Percentiles rank a stretch among this genome's conserved stretches.
phyloP scores from a whole-genome alignment of 257 asterid species.

The Gentiana dahurica region DNA sequence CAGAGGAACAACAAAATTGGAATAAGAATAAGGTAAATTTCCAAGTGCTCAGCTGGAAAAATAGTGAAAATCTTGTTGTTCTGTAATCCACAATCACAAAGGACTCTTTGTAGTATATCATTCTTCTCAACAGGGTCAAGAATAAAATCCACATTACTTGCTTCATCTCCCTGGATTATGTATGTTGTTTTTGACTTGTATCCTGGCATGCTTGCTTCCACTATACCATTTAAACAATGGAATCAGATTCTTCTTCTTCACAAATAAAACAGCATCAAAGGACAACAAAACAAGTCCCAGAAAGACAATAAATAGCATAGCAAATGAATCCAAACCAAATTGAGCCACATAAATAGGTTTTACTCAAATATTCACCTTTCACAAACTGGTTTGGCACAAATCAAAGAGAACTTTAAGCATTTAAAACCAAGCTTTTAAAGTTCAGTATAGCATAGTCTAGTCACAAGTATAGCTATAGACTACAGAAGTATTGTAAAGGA shows the following conservation, averaged over 20 bases:
- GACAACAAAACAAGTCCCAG: too few relatives aligned
- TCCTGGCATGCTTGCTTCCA: slow-evolving; percentile 56
- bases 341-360: too few relatives aligned
- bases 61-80: slow-evolving; percentile 20
- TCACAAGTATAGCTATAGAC: too few relatives aligned
- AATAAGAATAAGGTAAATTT: slow-evolving; percentile 32
- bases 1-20: slow-evolving; percentile 45
- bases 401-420: too few relatives aligned
- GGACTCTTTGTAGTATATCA: slow-evolving; percentile 14
- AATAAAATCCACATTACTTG: slow-evolving; percentile 53
- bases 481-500: too few relatives aligned
- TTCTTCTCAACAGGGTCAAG: slow-evolving; percentile 40
- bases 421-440: too few relatives aligned
- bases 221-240: slow-evolving; percentile 21
- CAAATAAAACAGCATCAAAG: neutral
- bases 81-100: slow-evolving; percentile 31
- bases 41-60: slow-evolving; percentile 29
- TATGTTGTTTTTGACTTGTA: slow-evolving; percentile 49
- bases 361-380: too few relatives aligned
- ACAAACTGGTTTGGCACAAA: too few relatives aligned
- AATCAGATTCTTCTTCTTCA: slow-evolving; percentile 2
- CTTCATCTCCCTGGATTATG: slow-evolving; percentile 45
- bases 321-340: too few relatives aligned
- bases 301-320: too few relatives aligned
- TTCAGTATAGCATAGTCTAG: too few relatives aligned